phyloP scores from a whole-genome alignment of 257 asterid genomes.

The Avicennia marina region DNA sequence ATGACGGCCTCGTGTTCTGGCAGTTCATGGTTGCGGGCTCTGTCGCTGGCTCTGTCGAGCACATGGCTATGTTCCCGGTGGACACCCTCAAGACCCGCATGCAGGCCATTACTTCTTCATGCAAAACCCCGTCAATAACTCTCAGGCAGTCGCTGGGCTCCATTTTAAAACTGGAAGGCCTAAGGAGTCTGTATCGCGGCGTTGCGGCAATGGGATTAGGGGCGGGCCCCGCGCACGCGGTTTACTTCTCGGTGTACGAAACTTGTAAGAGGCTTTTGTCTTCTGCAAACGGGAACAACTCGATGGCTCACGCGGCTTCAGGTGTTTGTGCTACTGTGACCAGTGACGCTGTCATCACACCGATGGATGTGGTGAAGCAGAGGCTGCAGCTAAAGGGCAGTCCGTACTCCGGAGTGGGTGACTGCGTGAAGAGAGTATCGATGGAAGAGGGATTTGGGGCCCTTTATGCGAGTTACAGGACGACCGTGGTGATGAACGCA shows the following conservation, averaged over 20 bases:
- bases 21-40: slow-evolving; percentile 70
- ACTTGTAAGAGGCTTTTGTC: slow-evolving; percentile 32
- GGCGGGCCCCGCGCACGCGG: slow-evolving; percentile 68
- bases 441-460: slow-evolving; percentile 56
- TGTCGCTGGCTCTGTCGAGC: slow-evolving; percentile 56
- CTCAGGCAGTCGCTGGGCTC: slow-evolving; percentile 42
- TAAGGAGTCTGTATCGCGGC: slow-evolving; percentile 43
- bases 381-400: slow-evolving; percentile 56
- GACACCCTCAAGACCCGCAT: slow-evolving; percentile 65
- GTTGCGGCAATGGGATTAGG: slow-evolving; percentile 62
- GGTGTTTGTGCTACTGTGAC: slow-evolving; percentile 49
- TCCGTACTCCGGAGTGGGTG: slow-evolving; percentile 54
- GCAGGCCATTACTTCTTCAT: slow-evolving; percentile 48
- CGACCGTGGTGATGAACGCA: slow-evolving; percentile 66
- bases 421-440: slow-evolving; percentile 47
- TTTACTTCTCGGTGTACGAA: slow-evolving; percentile 60
- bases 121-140: slow-evolving; percentile 25
- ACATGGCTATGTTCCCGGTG: slow-evolving; percentile 66
- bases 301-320: slow-evolving; percentile 44
- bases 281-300: slow-evolving; percentile 30
- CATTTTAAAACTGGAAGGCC: slow-evolving; percentile 41
- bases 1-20: slow-evolving; percentile 56
- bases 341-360: slow-evolving; percentile 60
- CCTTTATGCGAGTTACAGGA: slow-evolving; percentile 52
- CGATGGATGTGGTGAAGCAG: slow-evolving; percentile 74